phyloP scores from a whole-genome alignment of 2,329 filamentous ascomycete species.

The Phyllosticta ampelicida region DNA sequence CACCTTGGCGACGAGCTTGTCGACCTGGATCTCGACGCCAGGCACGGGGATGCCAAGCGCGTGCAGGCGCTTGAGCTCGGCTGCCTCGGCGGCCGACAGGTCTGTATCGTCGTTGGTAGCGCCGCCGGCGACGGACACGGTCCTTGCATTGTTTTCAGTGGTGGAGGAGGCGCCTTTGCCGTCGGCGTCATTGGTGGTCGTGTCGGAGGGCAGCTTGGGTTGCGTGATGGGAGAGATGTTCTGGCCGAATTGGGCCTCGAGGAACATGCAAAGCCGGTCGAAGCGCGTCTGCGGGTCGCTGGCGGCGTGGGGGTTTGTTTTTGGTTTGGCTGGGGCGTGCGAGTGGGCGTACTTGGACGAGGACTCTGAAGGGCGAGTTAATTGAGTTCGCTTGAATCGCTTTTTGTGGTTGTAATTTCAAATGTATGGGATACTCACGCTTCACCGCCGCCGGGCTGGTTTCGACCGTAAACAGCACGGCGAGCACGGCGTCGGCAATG shows the following conservation, averaged over 20 bases:
- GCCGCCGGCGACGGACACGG: conserved; percentile 2
- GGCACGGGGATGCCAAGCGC: conserved; percentile 82
- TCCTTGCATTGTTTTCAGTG: conserved; percentile 20
- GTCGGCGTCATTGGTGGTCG: background rate
- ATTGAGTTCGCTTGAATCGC: background rate
- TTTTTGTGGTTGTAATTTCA: background rate
- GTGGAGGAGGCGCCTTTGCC: conserved; percentile 9
- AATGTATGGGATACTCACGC: conserved; percentile 44
- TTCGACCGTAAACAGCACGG: conserved; percentile 82
- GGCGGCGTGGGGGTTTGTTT: conserved; percentile 61
- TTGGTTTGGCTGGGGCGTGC: conserved; percentile 26
- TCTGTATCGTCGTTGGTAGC: conserved; percentile 13
- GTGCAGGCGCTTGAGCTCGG: conserved; percentile 68
- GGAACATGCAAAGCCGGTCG: conserved; percentile 81
- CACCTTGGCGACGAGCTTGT: conserved; percentile 76
- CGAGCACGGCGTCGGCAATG: conserved; percentile 94
- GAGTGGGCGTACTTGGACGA: conserved; percentile 27
- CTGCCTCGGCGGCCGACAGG: conserved; percentile 17
- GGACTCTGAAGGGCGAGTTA: conserved; percentile 48
- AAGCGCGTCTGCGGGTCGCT: conserved; percentile 66
- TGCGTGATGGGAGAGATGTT: conserved; percentile 66
- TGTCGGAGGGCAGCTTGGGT: conserved; percentile 41
- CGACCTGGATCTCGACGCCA: conserved; percentile 74
- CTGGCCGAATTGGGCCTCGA: conserved; percentile 89
- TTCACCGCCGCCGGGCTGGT: conserved; percentile 91